Evolutionary conservation across 805 yeast genomes (phyloP).

Genomic region (Yamadazyma akitaensis): DNA sequence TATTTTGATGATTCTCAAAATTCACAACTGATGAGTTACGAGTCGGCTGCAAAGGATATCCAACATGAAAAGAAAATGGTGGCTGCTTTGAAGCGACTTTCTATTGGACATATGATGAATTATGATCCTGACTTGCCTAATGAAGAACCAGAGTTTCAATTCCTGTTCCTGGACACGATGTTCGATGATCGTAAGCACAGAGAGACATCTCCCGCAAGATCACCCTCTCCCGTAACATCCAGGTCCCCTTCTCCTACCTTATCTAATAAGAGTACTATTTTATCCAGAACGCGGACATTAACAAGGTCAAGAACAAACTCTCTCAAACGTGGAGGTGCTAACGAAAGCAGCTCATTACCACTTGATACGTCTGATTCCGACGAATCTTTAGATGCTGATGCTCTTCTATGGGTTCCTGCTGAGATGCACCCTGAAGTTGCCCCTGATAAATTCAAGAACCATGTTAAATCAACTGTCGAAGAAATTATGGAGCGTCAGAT

Average conservation of each 20-base stretch:
- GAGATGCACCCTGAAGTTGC: conserved; percentile 91
- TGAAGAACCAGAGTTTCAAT: conserved; percentile 25
- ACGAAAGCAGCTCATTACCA: neutral
- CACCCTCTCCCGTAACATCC: conserved; percentile 11
- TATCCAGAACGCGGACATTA: conserved; percentile 7
- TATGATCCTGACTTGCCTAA: conserved; percentile 71
- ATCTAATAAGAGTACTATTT: neutral
- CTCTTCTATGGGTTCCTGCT: conserved; percentile 93
- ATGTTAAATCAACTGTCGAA: conserved; percentile 58
- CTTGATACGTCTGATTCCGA: conserved; percentile 20
- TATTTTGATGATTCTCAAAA: neutral
- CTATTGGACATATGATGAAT: conserved; percentile 59
- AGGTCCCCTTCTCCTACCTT: conserved; percentile 5
- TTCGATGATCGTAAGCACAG: conserved; percentile 6
- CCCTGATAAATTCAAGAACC: conserved; percentile 76
- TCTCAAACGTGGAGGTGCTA: conserved; percentile 6
- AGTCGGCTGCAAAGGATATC: conserved; percentile 67
- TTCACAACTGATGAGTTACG: conserved; percentile 20
- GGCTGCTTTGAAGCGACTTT: conserved; percentile 67
- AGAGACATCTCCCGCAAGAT: conserved; percentile 1
- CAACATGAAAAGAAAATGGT: conserved; percentile 73
- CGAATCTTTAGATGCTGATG: conserved; percentile 21
- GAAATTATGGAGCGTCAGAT: conserved; percentile 44
- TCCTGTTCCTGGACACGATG: conserved; percentile 14
- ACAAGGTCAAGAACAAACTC: conserved; percentile 6